Evolutionary conservation across 2,329 filamentous ascomycete species (phyloP), one percentile per base, ranked within the genome.

Genomic region (Pseudofabraea citricarpa): DNA sequence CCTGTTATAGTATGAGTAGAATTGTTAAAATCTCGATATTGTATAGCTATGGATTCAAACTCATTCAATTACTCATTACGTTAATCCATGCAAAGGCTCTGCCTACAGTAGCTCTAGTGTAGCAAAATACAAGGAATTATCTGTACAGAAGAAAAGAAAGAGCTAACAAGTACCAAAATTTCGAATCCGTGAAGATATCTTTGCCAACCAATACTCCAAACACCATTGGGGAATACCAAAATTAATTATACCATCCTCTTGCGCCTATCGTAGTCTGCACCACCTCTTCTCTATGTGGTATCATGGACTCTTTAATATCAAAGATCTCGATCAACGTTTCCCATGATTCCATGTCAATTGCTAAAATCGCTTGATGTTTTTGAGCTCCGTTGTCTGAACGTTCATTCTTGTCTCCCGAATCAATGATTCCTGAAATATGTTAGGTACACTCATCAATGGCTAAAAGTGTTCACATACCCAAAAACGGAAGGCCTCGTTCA

Each of bases 321-420:
- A 90, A 94, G 0, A 79, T 79, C 8, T 85, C 64, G 38, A 95
- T 83, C 35, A 96, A 73, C 16, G 87, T 77, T 53, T 79, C 71
- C 91, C 91, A 98, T 0, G 79, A 87, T 1, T 79, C 74, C 71
- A 90, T 93, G 55, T 97, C 90, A 49, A 98, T 78, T 10, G 86
- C 84, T 60, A 97, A 79, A 18, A 98, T 84, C 10, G 90, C 87
- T 65, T 98, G 93, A 50, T 93, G 85, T 54, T 86, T 81, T 46
- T 80, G 72, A 15, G 79, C 70, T 31, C 79, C 75, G 47, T 77
- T 73, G 43, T 65, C 60, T 52, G 68, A 55, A 16, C 66, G 61
- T 15, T 52, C 48, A 40, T 27, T 45, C 20, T 43, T 26, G 20
- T 49, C 44, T 47, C 36, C 18, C 37, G 46, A 40, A 19, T 36